phyloP scores from a whole-genome alignment of 129 eudicot species.

The Tagetes erecta region DNA sequence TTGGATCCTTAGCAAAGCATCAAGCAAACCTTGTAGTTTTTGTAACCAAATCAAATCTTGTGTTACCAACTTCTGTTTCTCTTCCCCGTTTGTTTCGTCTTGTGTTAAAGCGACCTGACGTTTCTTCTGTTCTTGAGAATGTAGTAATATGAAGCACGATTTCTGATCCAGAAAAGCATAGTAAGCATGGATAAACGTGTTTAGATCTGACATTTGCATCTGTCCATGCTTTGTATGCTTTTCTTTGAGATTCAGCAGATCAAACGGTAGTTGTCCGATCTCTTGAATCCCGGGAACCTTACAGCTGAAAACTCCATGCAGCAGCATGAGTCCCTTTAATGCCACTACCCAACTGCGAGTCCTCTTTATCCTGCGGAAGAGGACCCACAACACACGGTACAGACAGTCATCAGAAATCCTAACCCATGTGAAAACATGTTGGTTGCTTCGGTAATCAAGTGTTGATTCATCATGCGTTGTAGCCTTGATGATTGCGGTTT shows the following conservation, averaged over 20 bases:
- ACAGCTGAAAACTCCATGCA: conserved; percentile 58
- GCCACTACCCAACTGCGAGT: conserved; percentile 66
- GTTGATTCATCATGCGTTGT: conserved; percentile 58
- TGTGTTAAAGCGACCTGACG: neutral
- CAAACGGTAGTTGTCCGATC: conserved; percentile 68
- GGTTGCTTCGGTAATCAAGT: conserved; percentile 42
- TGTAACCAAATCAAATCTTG: conserved; percentile 51
- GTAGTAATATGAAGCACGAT: conserved; percentile 44
- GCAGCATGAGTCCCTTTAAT: conserved; percentile 59
- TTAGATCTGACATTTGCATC: conserved; percentile 23
- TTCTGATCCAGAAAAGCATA: conserved; percentile 60
- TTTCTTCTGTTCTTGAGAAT: conserved; percentile 34
- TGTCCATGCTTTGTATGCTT: conserved; percentile 23
- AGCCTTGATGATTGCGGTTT: conserved; percentile 59
- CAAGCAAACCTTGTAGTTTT: conserved; percentile 60
- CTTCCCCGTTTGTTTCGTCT: conserved; percentile 11
- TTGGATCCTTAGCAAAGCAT: conserved; percentile 46
- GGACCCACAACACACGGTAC: conserved; percentile 46
- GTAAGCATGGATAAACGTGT: conserved; percentile 52
- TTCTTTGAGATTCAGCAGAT: conserved; percentile 54
- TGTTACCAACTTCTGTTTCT: conserved; percentile 11
- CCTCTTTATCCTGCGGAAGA: conserved; percentile 45
- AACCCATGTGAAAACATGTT: conserved; percentile 58
- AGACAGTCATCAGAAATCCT: conserved; percentile 47
- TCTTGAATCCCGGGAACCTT: conserved; percentile 47